phyloP scores from a whole-genome alignment of 129 eudicot genomes.

The Arctium lappa region DNA sequence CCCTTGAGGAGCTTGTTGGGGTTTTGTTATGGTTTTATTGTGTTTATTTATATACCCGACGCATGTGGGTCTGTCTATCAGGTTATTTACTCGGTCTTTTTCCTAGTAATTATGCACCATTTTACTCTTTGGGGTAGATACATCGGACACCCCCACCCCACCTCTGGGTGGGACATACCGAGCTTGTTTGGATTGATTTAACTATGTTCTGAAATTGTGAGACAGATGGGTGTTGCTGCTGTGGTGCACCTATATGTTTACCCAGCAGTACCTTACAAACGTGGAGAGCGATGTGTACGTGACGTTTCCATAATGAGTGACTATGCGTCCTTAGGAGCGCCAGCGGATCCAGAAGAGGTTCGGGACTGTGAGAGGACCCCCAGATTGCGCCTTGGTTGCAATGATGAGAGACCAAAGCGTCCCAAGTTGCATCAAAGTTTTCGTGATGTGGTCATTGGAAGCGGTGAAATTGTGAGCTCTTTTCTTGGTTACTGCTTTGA shows the following conservation, averaged over 20 bases:
- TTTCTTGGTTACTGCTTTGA: neutral
- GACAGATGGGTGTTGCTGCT: constrained; percentile 97
- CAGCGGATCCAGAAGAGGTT: constrained; percentile 93
- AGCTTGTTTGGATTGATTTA: neutral
- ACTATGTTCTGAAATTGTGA: constrained; percentile 14
- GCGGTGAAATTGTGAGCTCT: constrained; percentile 82
- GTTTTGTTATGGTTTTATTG: too few species aligned
- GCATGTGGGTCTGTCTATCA: neutral
- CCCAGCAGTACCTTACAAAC: constrained; percentile 86
- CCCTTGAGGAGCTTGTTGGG: too few species aligned
- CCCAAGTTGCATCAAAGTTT: constrained; percentile 77
- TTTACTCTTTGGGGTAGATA: too few species aligned
- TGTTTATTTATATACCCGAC: neutral
- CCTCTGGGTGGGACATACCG: neutral
- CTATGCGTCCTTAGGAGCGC: constrained; percentile 82
- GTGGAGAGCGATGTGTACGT: constrained; percentile 93
- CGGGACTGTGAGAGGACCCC: constrained; percentile 64
- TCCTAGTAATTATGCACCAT: neutral
- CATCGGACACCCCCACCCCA: too few species aligned
- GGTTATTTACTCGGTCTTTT: neutral
- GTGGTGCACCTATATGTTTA: constrained; percentile 84
- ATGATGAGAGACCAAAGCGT: constrained; percentile 55
- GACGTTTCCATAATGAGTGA: constrained; percentile 85
- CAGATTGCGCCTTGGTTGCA: constrained; percentile 39
- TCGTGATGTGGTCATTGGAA: constrained; percentile 91